These are phyloP conservation scores for Annulohypoxylon bovei DNA, from an alignment of 495 filamentous ascomycete genomes.

Conservation along the genomic window DNA sequence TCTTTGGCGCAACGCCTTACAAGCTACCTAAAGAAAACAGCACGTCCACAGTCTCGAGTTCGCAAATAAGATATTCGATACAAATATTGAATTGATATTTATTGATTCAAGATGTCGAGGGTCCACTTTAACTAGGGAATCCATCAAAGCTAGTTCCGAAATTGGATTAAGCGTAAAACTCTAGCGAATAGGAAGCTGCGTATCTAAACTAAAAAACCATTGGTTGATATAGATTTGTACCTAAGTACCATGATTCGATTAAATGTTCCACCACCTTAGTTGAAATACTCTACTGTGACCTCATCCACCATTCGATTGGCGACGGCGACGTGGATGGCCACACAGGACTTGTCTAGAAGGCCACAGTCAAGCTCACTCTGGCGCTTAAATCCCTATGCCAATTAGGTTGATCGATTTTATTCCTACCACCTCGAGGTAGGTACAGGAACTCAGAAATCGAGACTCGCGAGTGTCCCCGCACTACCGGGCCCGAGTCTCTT, in stretches of 20 bases:
- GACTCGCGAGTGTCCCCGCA: constrained; percentile 6
- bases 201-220: not conserved
- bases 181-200: not conserved
- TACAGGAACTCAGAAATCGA: not conserved
- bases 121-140: not conserved
- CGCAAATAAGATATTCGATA: no score
- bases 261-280: not conserved
- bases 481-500: not conserved
- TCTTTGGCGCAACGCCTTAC: not conserved
- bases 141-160: not conserved
- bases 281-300: not conserved
- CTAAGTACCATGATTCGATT: not conserved
- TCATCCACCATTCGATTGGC: not conserved
- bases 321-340: not conserved
- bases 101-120: no score
- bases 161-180: not conserved
- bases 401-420: not conserved
- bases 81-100: no score
- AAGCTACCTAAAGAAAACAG: not conserved
- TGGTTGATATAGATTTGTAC: not conserved
- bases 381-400: not conserved
- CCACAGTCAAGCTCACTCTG: not conserved
- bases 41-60: not conserved
- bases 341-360: not conserved
- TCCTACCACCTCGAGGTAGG: not conserved